A percentile compares a stretch with the other conserved stretches of the same genome.
These are phyloP conservation scores for Xerocomus potaroensis DNA, from an alignment of 768 basidiomycete species.

Conservation along the genomic window DNA sequence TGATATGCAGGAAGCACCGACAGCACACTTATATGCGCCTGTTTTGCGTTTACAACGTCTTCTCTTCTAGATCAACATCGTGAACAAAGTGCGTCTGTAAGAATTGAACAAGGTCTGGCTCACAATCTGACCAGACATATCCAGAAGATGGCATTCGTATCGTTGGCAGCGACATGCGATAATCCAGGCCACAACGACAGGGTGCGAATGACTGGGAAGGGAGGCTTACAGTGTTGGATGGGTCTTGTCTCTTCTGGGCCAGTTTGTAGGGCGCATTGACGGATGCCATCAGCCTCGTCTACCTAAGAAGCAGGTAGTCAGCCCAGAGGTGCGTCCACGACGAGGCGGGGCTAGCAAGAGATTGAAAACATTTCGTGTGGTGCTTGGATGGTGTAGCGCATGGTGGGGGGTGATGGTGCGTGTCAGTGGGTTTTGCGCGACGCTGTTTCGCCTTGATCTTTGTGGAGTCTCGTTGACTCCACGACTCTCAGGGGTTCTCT, in stretches of 20 bases:
- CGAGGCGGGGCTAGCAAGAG: too few species aligned
- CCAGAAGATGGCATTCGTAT: slow-evolving; percentile 1
- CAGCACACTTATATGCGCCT: slow-evolving; percentile 6
- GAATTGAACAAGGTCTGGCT: neutral
- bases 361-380: too few species aligned
- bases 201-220: neutral
- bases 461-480: too few species aligned
- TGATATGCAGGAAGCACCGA: slow-evolving; percentile 6
- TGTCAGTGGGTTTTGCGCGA: too few species aligned
- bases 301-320: too few species aligned
- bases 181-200: neutral
- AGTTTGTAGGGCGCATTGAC: neutral
- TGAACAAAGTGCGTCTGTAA: neutral
- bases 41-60: neutral
- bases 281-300: neutral
- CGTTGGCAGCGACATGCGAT: neutral
- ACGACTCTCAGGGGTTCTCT: too few species aligned
- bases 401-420: too few species aligned
- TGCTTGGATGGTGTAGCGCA: too few species aligned
- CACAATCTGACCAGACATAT: slow-evolving; percentile 10
- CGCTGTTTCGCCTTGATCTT: too few species aligned
- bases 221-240: neutral
- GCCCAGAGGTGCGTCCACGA: too few species aligned
- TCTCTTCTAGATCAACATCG: slow-evolving; percentile 10
- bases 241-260: neutral